These are phyloP conservation scores for Henckelia pumila DNA, from an alignment of 257 asterid genomes.

Conservation along the genomic window DNA sequence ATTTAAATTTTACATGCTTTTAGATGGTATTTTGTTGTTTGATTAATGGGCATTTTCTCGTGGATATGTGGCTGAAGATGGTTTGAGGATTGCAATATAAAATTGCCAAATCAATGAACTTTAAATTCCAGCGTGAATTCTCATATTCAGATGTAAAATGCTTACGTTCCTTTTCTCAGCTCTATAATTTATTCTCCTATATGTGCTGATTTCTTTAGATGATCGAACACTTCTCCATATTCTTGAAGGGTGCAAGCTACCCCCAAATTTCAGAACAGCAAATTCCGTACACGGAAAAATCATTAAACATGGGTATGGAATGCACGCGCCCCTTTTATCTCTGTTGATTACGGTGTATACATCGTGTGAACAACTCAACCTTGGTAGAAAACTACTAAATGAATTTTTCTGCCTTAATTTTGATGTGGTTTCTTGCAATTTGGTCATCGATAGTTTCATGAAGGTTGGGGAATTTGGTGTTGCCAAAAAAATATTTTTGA, in stretches of 20 bases:
- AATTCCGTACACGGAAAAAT: constrained; percentile 41
- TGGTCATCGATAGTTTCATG: constrained; percentile 49
- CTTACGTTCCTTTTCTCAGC: neutral
- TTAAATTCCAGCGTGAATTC: constrained; percentile 4
- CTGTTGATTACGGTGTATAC: constrained; percentile 42
- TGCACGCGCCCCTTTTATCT: constrained; percentile 40
- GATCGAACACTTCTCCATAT: constrained; percentile 35
- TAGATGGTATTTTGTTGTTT: neutral
- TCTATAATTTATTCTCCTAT: constrained; percentile 5
- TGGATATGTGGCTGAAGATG: neutral
- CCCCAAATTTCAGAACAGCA: constrained; percentile 38
- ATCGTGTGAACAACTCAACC: constrained; percentile 37
- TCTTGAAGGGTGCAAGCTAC: constrained; percentile 54
- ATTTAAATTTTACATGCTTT: neutral
- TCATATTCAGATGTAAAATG: constrained; percentile 3
- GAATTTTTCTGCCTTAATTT: constrained; percentile 32
- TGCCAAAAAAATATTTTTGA: constrained; percentile 51
- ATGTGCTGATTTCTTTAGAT: constrained; percentile 37
- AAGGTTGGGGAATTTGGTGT: constrained; percentile 50
- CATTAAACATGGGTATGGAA: constrained; percentile 53
- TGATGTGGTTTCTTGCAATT: constrained; percentile 47
- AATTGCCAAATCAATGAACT: neutral
- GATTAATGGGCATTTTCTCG: neutral
- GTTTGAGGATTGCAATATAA: neutral
- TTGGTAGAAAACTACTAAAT: constrained; percentile 44